Conservation (phyloP, 352 stramenopile genomes). For the Saprolegnia parasitica region DNA sequence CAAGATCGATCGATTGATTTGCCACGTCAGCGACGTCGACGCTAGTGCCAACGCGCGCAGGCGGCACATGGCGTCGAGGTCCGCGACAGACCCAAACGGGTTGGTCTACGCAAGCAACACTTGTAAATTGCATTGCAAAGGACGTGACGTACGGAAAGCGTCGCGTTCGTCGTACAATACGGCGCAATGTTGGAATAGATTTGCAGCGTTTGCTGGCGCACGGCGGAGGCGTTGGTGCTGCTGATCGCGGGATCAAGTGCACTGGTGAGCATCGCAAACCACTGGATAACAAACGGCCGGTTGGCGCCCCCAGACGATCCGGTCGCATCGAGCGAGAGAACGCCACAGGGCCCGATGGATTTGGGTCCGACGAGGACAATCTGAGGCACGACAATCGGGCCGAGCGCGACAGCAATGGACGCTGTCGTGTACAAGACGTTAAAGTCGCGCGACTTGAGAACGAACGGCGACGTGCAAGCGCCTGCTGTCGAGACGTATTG, state of each 20-base stretch:
- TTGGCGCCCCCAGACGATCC: constrained; percentile 52
- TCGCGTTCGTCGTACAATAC: not conserved
- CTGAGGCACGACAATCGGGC: constrained; percentile 31
- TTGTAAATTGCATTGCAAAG: not conserved
- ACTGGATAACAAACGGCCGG: constrained; percentile 42
- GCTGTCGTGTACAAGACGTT: constrained; percentile 27
- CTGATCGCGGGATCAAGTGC: not conserved
- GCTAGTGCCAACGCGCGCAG: constrained; percentile 37
- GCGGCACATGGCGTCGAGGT: constrained; percentile 46
- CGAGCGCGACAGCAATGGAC: constrained; percentile 26
- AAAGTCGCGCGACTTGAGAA: constrained; percentile 24
- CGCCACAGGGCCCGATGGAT: constrained; percentile 55
- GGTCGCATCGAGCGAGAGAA: constrained; percentile 45
- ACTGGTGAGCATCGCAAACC: constrained; percentile 40
- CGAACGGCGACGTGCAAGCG: constrained; percentile 20
- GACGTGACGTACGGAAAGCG: not conserved
- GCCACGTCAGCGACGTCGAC: constrained; percentile 37
- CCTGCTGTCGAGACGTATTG: not conserved
- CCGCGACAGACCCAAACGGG: not conserved
- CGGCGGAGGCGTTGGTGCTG: not conserved
- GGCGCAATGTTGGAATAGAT: constrained; percentile 14
- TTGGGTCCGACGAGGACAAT: constrained; percentile 49
- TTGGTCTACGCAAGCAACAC: constrained; percentile 6
- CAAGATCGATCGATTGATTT: constrained; percentile 44
- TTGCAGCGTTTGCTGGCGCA: not conserved